phyloP scores from a whole-genome alignment of 2,329 filamentous ascomycete genomes.

The Alternaria rosae region DNA sequence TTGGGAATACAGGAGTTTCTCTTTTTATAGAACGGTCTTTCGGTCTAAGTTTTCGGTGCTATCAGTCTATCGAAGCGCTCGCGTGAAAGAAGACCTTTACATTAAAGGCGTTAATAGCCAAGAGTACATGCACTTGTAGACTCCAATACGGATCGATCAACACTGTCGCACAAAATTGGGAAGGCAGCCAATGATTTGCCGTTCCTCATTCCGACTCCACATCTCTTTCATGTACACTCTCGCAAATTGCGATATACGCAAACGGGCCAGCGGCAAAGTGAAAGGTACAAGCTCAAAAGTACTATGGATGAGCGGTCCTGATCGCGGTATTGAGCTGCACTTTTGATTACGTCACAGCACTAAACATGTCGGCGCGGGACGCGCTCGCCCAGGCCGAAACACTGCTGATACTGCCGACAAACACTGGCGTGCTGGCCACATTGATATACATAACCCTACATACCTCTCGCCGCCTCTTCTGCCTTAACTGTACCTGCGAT shows the following conservation, averaged over 20 bases:
- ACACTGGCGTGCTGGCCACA: slow-evolving; percentile 10
- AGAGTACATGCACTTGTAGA: not conserved
- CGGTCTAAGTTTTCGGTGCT: not conserved
- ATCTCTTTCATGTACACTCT: not conserved
- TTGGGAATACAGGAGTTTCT: not conserved
- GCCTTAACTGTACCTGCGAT: not conserved
- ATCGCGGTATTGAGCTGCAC: slow-evolving; percentile 11
- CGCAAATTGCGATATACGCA: not conserved
- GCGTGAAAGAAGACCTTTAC: not conserved
- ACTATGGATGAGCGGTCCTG: slow-evolving; percentile 4
- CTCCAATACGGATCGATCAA: not conserved
- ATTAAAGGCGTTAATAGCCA: not conserved
- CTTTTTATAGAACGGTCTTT: not conserved
- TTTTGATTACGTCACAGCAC: slow-evolving; percentile 15
- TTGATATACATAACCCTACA: slow-evolving; percentile 6
- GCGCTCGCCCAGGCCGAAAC: slow-evolving; percentile 12
- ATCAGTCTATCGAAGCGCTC: not conserved
- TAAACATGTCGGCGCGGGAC: slow-evolving; percentile 3
- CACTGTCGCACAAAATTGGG: not conserved
- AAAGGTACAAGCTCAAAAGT: not conserved
- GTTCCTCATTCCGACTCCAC: not conserved
- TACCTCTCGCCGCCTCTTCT: not conserved
- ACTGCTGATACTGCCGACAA: slow-evolving; percentile 11
- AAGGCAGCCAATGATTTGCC: not conserved
- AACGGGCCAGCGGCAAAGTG: not conserved